phyloP scores from a whole-genome alignment of 352 stramenopile genomes.

The Pythium rishiriense region DNA sequence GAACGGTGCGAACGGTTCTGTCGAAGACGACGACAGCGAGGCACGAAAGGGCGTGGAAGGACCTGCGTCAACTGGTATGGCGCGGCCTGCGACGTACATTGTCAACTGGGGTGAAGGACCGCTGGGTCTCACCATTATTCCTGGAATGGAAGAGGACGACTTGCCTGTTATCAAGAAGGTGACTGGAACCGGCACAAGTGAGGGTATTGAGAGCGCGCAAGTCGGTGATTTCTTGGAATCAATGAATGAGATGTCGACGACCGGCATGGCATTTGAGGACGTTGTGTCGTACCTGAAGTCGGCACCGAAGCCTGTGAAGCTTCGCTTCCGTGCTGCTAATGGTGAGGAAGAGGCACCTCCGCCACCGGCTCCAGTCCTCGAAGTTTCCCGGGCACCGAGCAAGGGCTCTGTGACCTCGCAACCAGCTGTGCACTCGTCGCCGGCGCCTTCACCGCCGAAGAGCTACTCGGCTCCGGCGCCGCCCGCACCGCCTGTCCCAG shows the following conservation, averaged over 20 bases:
- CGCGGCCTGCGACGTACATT: slow-evolving; percentile 62
- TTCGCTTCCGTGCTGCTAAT: slow-evolving; percentile 59
- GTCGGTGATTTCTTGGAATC: slow-evolving; percentile 80
- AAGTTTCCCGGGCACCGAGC: slow-evolving; percentile 17
- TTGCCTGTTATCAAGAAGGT: slow-evolving; percentile 89
- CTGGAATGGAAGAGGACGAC: slow-evolving; percentile 71
- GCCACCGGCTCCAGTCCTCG: slow-evolving; percentile 8
- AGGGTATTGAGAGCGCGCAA: slow-evolving; percentile 80
- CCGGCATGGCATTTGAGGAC: slow-evolving; percentile 77
- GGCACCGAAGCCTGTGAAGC: slow-evolving; percentile 70
- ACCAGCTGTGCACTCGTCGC: slow-evolving; percentile 7
- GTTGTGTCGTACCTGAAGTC: slow-evolving; percentile 84
- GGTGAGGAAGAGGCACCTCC: slow-evolving; percentile 29
- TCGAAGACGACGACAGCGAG: slow-evolving; percentile 29
- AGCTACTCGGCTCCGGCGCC: slow-evolving; percentile 18
- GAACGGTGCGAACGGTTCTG: slow-evolving; percentile 13
- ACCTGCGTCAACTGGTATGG: slow-evolving; percentile 44
- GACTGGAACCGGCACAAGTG: slow-evolving; percentile 76
- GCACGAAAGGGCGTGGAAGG: slow-evolving; percentile 22
- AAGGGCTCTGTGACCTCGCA: background rate
- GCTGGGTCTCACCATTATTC: slow-evolving; percentile 84
- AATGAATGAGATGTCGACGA: slow-evolving; percentile 76
- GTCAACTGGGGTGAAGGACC: slow-evolving; percentile 83
- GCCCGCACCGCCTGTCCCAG: slow-evolving; percentile 7
- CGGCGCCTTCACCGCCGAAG: slow-evolving; percentile 28